phyloP scores from a whole-genome alignment of 2,329 filamentous ascomycete species.

The Aureobasidium subglaciale region DNA sequence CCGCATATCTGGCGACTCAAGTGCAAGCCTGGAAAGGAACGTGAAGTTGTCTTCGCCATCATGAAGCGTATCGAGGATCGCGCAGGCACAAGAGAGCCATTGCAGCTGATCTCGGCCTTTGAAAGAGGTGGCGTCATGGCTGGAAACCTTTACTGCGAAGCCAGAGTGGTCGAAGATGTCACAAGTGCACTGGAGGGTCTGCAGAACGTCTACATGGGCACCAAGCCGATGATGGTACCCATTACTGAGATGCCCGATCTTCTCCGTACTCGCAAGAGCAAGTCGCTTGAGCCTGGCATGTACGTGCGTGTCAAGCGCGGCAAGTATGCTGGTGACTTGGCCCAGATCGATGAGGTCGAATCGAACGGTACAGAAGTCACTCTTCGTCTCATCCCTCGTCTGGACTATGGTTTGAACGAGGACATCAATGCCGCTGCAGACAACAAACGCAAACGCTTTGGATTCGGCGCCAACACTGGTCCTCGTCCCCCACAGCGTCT shows the following conservation, averaged over 20 bases:
- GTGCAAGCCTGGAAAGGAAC: constrained; percentile 92
- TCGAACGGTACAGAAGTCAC: constrained; percentile 85
- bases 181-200: constrained; percentile 74
- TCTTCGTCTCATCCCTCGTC: constrained; percentile 78
- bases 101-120: constrained; percentile 83
- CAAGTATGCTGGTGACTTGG: constrained; percentile 82
- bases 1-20: constrained; percentile 92
- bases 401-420: constrained; percentile 87
- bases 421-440: constrained; percentile 50
- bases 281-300: constrained; percentile 74
- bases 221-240: constrained; percentile 79
- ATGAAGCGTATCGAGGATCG: constrained; percentile 84
- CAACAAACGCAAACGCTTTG: constrained; percentile 68
- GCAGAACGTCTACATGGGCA: constrained; percentile 81
- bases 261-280: constrained; percentile 81
- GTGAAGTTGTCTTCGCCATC: constrained; percentile 79
- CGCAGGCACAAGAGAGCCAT: constrained; percentile 66
- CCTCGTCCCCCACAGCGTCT: constrained; percentile 78
- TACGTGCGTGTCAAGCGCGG: constrained; percentile 83
- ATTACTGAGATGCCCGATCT: constrained; percentile 98
- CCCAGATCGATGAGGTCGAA: constrained; percentile 85
- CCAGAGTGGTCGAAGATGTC: constrained; percentile 78
- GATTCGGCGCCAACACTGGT: constrained; percentile 40
- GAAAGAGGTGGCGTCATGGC: constrained; percentile 85
- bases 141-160: constrained; percentile 93